A percentile compares a stretch with the other conserved stretches of the same genome.
These are phyloP conservation scores for Fraxinus xanthoxyloides DNA, from an alignment of 305 asterid species.

Conservation along the genomic window DNA sequence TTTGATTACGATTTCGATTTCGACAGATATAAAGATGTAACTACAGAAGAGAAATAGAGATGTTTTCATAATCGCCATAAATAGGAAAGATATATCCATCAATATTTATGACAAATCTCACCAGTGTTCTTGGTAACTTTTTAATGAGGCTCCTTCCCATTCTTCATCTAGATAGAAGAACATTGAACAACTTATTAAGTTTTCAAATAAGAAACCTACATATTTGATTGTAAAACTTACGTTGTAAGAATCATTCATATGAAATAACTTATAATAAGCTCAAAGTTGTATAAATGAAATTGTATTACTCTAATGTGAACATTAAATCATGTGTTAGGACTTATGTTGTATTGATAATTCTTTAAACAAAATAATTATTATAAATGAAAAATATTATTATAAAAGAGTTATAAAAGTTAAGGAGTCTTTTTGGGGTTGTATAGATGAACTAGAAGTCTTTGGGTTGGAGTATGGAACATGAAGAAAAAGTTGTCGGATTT, in stretches of 20 bases:
- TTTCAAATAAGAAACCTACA: constrained; percentile 1
- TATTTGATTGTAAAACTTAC: constrained; percentile 5
- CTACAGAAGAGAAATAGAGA: not conserved
- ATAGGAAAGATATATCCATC: not conserved
- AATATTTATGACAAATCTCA: constrained; percentile 23
- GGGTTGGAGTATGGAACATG: no score
- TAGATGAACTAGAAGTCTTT: no score
- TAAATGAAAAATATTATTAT: no score
- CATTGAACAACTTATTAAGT: constrained; percentile 5
- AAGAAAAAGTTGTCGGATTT: no score
- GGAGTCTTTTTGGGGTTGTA: no score
- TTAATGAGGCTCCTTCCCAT: constrained; percentile 92
- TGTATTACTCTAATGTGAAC: not conserved
- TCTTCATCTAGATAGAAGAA: constrained; percentile 59
- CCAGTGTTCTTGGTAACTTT: constrained; percentile 87
- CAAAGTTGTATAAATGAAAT: not conserved
- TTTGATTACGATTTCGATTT: not conserved
- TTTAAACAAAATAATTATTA: no score
- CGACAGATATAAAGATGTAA: not conserved
- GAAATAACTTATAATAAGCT: not conserved
- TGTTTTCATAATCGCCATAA: not conserved
- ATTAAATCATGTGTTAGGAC: not conserved
- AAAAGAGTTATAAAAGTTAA: no score
- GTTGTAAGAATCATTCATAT: not conserved
- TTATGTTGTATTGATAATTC: no score